These are phyloP conservation scores for Vaccinium myrtillus DNA, from an alignment of 148 eudicot species.

Conservation along the genomic window DNA sequence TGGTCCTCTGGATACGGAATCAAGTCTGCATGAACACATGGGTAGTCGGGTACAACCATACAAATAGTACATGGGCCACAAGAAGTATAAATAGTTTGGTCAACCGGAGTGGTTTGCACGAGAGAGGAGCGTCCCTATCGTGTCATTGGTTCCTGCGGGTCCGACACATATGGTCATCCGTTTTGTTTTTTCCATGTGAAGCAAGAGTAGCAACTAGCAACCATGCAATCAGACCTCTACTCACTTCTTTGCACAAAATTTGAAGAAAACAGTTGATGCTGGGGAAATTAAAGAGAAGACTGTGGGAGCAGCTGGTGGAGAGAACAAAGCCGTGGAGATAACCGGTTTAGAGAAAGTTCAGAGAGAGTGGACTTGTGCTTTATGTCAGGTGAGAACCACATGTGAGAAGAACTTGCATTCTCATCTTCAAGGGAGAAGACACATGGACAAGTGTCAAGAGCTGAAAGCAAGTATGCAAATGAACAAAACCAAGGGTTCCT, in stretches of 20 bases:
- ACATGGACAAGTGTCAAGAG: constrained; percentile 10
- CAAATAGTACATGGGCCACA: too few species aligned
- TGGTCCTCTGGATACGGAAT: too few species aligned
- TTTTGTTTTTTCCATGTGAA: neutral
- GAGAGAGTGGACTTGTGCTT: constrained; percentile 26
- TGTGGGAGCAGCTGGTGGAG: neutral
- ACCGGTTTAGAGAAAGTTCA: constrained; percentile 10
- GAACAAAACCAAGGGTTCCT: neutral
- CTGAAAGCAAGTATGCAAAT: constrained; percentile 9
- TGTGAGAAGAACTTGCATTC: constrained; percentile 15
- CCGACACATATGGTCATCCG: too few species aligned
- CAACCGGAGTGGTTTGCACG: too few species aligned
- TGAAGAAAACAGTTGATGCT: neutral
- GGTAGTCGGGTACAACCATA: too few species aligned
- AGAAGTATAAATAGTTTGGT: too few species aligned
- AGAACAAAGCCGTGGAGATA: neutral
- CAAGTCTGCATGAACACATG: too few species aligned
- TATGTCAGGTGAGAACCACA: constrained; percentile 13
- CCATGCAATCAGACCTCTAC: neutral
- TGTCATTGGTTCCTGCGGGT: too few species aligned
- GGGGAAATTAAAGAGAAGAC: neutral
- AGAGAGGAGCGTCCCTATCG: too few species aligned
- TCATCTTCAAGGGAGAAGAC: constrained; percentile 28
- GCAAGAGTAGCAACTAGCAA: neutral
- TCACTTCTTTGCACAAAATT: neutral